These are phyloP conservation scores for Cicer cuneatum DNA, from an alignment of 306 rosid genomes.

Conservation along the genomic window DNA sequence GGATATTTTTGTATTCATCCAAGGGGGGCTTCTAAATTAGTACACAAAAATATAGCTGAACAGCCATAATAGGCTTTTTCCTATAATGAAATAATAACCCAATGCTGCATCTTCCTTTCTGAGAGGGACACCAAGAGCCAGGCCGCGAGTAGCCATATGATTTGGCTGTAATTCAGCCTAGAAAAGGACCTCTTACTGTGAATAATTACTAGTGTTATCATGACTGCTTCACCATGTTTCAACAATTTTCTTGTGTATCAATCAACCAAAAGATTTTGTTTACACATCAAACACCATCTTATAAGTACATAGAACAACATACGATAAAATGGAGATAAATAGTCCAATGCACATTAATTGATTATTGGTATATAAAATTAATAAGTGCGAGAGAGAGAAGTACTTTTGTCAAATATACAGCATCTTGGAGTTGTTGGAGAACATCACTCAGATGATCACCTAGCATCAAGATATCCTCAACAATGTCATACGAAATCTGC, in stretches of 20 bases:
- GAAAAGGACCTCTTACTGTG: neutral
- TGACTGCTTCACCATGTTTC: neutral
- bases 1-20: slow-evolving; percentile 13
- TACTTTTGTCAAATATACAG: slow-evolving; percentile 89
- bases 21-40: neutral
- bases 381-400: slow-evolving; percentile 29
- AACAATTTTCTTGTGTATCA: slow-evolving; percentile 1
- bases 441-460: slow-evolving; percentile 77
- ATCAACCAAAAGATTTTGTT: slow-evolving; percentile 27
- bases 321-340: slow-evolving; percentile 5
- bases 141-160: neutral
- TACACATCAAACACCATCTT: slow-evolving; percentile 6
- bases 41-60: slow-evolving; percentile 7
- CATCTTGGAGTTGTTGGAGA: slow-evolving; percentile 90
- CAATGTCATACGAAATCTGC: slow-evolving; percentile 87
- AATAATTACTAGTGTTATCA: neutral
- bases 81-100: neutral
- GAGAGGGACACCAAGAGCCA: neutral
- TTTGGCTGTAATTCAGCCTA: neutral
- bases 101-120: neutral
- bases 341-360: neutral
- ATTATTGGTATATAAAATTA: neutral
- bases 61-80: neutral
- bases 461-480: slow-evolving; percentile 84
- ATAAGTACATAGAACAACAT: slow-evolving; percentile 13